Base-by-base conservation (phyloP, 2,329 filamentous ascomycete genomes). In the Hyphodiscus sp. region DNA sequence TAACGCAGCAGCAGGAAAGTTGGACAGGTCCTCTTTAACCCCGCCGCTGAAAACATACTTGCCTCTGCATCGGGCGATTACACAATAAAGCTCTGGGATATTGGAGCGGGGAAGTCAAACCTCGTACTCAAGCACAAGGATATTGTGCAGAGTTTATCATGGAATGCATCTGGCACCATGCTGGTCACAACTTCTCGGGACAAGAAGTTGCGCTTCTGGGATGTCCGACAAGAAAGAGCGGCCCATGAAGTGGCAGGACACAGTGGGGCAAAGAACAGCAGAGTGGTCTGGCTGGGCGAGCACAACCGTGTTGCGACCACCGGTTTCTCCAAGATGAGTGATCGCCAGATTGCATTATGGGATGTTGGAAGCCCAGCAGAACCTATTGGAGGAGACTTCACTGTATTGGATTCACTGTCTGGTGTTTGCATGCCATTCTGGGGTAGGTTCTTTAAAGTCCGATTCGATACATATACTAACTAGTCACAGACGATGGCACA, bases 351-450 rank as follows among this genome's bases (percentile, higher is more conserved):
- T 63, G 94, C 89, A 50, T 79, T 99, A 41, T 99, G 94, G 94
- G 94, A 99, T 75, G 84, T 91, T 47, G 88, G 91, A 63, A 86
- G 83, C 60, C 82, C 84, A 18, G 74, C 71, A 38, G 86, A 95
- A 65, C 94, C 94, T 47, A 86, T 97, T 65, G 91, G 89, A 49
- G 91, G 91, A 26, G 23, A 26, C 16, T 96, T 96, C 74, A 85
- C 82, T 65, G 87, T 88, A 63, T 80, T 99, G 47, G 94, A 99
- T 73, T 95, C 90, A 46, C 96, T 96, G 66, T 96, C 92, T 45
- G 94, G 94, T 69, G 91, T 99, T 56, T 95, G 91, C 79, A 96
- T 99, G 89, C 94, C 94, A 30, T 97, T 99, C 81, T 99, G 94
- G 94, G 94, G 80, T 83, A 69, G 61, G 76, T 65, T 47, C 18